Percentiles rank a stretch among this genome's conserved stretches.
These are phyloP conservation scores for Ogataea nitratoaversa DNA, from an alignment of 805 yeast genomes.

Conservation along the genomic window DNA sequence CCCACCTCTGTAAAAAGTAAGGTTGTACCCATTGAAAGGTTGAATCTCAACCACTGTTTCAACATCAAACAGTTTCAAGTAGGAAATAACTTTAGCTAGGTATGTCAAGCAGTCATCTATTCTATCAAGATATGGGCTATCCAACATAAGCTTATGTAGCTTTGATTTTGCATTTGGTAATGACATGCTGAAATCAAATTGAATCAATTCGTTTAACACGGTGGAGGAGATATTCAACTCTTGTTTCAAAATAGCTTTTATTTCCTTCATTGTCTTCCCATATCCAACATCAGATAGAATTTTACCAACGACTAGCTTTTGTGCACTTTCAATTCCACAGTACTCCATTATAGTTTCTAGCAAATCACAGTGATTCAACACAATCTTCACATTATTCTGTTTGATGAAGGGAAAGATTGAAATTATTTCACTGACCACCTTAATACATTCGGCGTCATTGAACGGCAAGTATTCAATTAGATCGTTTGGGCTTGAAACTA, in stretches of 20 bases:
- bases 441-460: slow-evolving; percentile 85
- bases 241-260: slow-evolving; percentile 42
- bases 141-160: slow-evolving; percentile 67
- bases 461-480: slow-evolving; percentile 36
- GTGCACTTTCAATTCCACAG: slow-evolving; percentile 76
- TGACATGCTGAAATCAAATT: slow-evolving; percentile 73
- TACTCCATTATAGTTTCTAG: slow-evolving; percentile 73
- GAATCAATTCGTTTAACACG: slow-evolving; percentile 72
- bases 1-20: slow-evolving; percentile 73
- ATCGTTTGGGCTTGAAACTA: slow-evolving; percentile 42
- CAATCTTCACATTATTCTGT: slow-evolving; percentile 49
- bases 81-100: slow-evolving; percentile 52
- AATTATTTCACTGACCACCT: slow-evolving; percentile 73
- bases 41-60: slow-evolving; percentile 47
- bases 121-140: slow-evolving; percentile 56
- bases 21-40: slow-evolving; percentile 82
- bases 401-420: slow-evolving; percentile 63
- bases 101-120: slow-evolving; percentile 63
- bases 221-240: slow-evolving; percentile 79
- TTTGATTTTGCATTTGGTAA: slow-evolving; percentile 59
- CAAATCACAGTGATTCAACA: slow-evolving; percentile 78
- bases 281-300: slow-evolving; percentile 74
- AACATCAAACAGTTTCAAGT: slow-evolving; percentile 57
- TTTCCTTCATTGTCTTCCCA: slow-evolving; percentile 59
- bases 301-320: slow-evolving; percentile 61